Evolutionary conservation across 2,329 filamentous ascomycete genomes (phyloP).

Genomic region (Clonostachys rhizophaga): DNA sequence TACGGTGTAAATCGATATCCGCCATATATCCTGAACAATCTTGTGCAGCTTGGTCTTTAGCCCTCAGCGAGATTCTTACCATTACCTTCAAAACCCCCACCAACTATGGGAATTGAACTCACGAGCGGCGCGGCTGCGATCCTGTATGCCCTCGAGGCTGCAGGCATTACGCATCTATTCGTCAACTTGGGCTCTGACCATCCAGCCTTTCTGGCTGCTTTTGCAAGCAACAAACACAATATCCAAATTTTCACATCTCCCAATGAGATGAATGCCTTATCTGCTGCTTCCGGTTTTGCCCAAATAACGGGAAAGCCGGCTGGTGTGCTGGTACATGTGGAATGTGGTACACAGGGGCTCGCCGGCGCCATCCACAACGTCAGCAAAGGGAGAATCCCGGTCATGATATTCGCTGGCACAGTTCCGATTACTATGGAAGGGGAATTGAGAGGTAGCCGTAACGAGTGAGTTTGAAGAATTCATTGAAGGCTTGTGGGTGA

Average conservation of each 20-base stretch:
- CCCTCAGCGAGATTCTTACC: not conserved
- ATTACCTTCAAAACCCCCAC: not conserved
- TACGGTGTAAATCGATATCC: no score
- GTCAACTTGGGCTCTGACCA: conserved; percentile 49
- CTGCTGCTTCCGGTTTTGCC: conserved; percentile 11
- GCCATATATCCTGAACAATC: no score
- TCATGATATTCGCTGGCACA: conserved; percentile 35
- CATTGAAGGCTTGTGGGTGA: not conserved
- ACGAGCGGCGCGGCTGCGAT: conserved; percentile 26
- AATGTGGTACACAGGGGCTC: conserved; percentile 16
- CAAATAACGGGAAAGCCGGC: conserved; percentile 17
- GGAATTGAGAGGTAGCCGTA: conserved; percentile 31
- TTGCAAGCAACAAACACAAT: conserved; percentile 14
- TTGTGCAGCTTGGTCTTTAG: no score
- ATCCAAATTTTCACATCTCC: conserved; percentile 20
- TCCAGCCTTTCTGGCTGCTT: conserved; percentile 18
- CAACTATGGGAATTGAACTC: not conserved
- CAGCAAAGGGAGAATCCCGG: conserved; percentile 17
- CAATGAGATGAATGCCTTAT: conserved; percentile 19
- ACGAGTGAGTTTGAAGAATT: conserved; percentile 15
- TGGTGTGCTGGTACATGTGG: conserved; percentile 18
- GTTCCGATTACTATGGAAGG: conserved; percentile 36
- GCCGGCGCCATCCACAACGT: conserved; percentile 18
- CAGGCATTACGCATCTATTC: conserved; percentile 44
- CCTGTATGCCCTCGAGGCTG: conserved; percentile 61